phyloP scores from a whole-genome alignment of 768 basidiomycete genomes.

The Lactarius sp. region DNA sequence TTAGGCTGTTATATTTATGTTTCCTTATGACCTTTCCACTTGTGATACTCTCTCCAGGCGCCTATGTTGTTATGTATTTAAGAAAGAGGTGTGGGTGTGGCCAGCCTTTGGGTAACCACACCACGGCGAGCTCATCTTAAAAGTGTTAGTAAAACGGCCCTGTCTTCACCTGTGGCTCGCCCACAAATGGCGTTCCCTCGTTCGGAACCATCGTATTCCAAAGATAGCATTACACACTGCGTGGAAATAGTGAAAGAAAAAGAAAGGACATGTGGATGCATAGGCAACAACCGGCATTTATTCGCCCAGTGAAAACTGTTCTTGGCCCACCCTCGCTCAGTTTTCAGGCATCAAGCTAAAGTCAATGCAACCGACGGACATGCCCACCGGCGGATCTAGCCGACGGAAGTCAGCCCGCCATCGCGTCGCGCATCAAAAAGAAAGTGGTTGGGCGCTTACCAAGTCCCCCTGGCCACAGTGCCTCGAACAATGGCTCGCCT shows the following conservation, averaged over 20 bases:
- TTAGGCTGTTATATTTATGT: slow-evolving; percentile 19
- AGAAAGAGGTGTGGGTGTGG: background rate
- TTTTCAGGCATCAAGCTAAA: slow-evolving; percentile 17
- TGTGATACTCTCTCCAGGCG: background rate
- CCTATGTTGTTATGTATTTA: slow-evolving; percentile 5
- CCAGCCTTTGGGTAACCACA: background rate
- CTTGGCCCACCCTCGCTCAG: background rate
- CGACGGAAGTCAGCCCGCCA: background rate
- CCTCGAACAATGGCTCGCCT: background rate
- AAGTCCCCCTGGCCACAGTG: background rate
- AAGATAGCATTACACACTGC: background rate
- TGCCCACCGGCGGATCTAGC: background rate
- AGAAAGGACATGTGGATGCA: background rate
- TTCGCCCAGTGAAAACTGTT: background rate
- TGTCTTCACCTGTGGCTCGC: background rate
- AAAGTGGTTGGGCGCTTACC: background rate
- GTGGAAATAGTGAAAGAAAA: background rate
- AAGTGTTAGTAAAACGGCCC: background rate
- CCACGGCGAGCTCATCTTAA: background rate
- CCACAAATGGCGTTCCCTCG: background rate
- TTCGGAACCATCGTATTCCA: background rate
- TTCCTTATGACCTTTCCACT: slow-evolving; percentile 11
- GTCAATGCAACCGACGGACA: slow-evolving; percentile 20
- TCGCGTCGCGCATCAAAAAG: background rate
- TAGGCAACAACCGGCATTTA: background rate